Conservation (phyloP, 495 filamentous ascomycete genomes). For the Penicillium waksmanii region DNA sequence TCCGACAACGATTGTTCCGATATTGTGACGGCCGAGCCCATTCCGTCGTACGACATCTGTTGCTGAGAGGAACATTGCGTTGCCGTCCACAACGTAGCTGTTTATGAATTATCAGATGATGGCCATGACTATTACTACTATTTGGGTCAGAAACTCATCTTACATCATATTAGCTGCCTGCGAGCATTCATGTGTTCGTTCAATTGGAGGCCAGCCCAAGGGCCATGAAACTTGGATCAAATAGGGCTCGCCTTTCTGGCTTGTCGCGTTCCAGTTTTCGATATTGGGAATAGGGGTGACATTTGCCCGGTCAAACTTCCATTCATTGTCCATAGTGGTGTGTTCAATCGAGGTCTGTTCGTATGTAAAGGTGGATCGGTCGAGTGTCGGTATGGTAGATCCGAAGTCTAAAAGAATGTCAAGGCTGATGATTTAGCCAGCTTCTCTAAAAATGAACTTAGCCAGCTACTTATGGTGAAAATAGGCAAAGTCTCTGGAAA, state of each 20-base stretch:
- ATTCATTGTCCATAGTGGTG: not conserved
- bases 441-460: not conserved
- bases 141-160: not conserved
- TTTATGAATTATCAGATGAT: not conserved
- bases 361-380: not conserved
- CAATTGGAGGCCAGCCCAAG: slow-evolving; percentile 15
- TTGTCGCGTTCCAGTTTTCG: slow-evolving; percentile 19
- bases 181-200: slow-evolving; percentile 1
- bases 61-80: slow-evolving; percentile 27
- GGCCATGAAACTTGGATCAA: slow-evolving; percentile 30
- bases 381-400: too few relatives aligned
- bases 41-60: slow-evolving; percentile 26
- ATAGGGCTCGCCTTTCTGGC: slow-evolving; percentile 13
- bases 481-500: not conserved
- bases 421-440: not conserved
- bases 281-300: slow-evolving; percentile 12
- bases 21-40: slow-evolving; percentile 5
- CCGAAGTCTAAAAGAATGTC: not conserved
- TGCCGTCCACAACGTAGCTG: slow-evolving; percentile 31
- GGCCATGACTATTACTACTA: not conserved
- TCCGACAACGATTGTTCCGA: slow-evolving; percentile 22
- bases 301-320: not conserved
- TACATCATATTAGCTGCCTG: slow-evolving; percentile 24
- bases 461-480: not conserved
- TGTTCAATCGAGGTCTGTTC: not conserved